phyloP scores from a whole-genome alignment of 2,329 filamentous ascomycete species.

The Pseudogymnoascus sp. region DNA sequence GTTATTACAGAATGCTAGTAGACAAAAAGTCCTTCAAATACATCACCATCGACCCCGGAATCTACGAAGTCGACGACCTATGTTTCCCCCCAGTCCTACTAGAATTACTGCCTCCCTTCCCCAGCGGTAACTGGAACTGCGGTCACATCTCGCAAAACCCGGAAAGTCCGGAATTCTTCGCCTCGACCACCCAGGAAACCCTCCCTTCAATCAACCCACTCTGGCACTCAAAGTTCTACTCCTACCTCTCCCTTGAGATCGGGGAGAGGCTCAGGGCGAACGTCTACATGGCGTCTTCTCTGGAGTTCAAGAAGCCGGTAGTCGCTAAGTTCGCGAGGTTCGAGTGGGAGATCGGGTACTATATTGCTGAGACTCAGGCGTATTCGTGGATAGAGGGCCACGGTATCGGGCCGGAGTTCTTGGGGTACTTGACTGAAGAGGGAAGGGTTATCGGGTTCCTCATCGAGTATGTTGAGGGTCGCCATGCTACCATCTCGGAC shows the following conservation, averaged over 20 bases:
- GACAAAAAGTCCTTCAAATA: constrained; percentile 33
- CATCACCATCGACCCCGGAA: constrained; percentile 30
- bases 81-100: constrained; percentile 28
- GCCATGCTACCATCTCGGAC: constrained; percentile 24
- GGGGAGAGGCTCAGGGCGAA: constrained; percentile 13
- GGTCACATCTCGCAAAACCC: constrained; percentile 27
- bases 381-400: constrained; percentile 21
- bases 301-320: constrained; percentile 14
- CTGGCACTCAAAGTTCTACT: constrained; percentile 30
- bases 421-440: constrained; percentile 28
- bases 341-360: constrained; percentile 10
- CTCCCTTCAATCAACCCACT: constrained; percentile 27
- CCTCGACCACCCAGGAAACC: constrained; percentile 18
- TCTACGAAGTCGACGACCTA: constrained; percentile 28
- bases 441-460: constrained; percentile 28
- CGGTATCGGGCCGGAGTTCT: constrained; percentile 26
- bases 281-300: constrained; percentile 14
- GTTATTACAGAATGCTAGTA: constrained; percentile 33
- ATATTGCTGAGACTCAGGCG: constrained; percentile 14
- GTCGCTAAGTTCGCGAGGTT: constrained; percentile 18
- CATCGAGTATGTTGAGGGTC: constrained; percentile 24
- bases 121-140: constrained; percentile 34
- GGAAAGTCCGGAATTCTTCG: constrained; percentile 24
- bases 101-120: constrained; percentile 30
- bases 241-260: constrained; percentile 29